These are phyloP conservation scores for Starmerella cellae DNA, from an alignment of 805 yeast genomes.

Conservation along the genomic window DNA sequence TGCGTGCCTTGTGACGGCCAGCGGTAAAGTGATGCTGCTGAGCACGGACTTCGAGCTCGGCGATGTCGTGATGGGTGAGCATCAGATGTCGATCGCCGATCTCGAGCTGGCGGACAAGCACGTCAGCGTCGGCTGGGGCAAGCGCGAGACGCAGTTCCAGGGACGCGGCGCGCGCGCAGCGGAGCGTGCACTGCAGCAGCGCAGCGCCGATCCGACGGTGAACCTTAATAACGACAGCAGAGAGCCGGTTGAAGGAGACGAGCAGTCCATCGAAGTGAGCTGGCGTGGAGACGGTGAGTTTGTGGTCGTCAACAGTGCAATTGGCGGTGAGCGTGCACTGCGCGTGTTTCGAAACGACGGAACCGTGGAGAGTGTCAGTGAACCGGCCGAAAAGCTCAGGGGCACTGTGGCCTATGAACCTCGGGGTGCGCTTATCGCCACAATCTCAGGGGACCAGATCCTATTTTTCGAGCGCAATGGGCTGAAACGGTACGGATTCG, in stretches of 20 bases:
- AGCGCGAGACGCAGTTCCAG: slow-evolving; percentile 86
- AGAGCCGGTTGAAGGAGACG: slow-evolving; percentile 43
- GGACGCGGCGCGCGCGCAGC: slow-evolving; percentile 72
- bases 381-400: slow-evolving; percentile 76
- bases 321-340: slow-evolving; percentile 56
- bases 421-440: slow-evolving; percentile 73
- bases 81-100: slow-evolving; percentile 45
- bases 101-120: slow-evolving; percentile 52
- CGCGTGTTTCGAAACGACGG: slow-evolving; percentile 73
- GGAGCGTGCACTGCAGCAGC: slow-evolving; percentile 21
- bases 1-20: slow-evolving; percentile 39
- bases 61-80: slow-evolving; percentile 41
- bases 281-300: slow-evolving; percentile 96
- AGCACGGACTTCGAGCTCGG: slow-evolving; percentile 54
- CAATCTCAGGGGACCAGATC: slow-evolving; percentile 34
- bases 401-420: slow-evolving; percentile 76
- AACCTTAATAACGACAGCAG: slow-evolving; percentile 62
- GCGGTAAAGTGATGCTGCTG: slow-evolving; percentile 38
- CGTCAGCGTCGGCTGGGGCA: slow-evolving; percentile 98
- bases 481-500: slow-evolving; percentile 74
- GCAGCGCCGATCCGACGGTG: slow-evolving; percentile 70
- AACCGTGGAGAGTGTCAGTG: slow-evolving; percentile 64
- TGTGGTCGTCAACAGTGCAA: slow-evolving; percentile 56
- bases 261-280: slow-evolving; percentile 28
- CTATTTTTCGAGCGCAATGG: slow-evolving; percentile 91